A percentile compares a stretch with the other conserved stretches of the same genome.
These are phyloP conservation scores for Euphorbia pulcherrima DNA, from an alignment of 345 rosid genomes.

Conservation along the genomic window DNA sequence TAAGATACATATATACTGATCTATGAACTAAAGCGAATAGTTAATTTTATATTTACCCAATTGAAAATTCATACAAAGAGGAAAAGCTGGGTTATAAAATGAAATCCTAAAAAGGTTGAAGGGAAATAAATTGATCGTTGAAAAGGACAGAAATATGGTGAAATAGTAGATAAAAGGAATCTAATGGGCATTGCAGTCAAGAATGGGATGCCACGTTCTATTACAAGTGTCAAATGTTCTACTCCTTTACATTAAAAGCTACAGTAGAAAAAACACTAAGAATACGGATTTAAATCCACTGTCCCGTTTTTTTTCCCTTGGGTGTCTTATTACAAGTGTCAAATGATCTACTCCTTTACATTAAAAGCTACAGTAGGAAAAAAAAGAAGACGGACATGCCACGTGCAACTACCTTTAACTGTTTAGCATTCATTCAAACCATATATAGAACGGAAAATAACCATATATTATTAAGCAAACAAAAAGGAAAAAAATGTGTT, in stretches of 20 bases:
- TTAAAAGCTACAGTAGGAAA: too few species aligned
- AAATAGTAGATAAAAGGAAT: background rate
- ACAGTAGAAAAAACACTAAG: background rate
- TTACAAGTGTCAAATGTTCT: background rate
- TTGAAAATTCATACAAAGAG: too few species aligned
- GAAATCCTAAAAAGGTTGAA: background rate
- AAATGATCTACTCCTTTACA: too few species aligned
- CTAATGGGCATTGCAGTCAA: background rate
- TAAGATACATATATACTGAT: too few species aligned
- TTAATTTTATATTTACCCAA: too few species aligned
- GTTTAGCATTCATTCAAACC: background rate
- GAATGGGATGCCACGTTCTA: background rate
- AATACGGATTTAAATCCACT: too few species aligned
- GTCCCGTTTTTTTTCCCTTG: too few species aligned
- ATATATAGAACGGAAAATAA: too few species aligned
- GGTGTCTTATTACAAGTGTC: background rate
- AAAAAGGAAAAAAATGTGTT: too few species aligned
- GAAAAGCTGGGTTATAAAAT: background rate
- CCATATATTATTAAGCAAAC: too few species aligned
- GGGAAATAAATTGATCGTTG: background rate
- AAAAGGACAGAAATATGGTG: background rate
- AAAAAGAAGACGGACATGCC: background rate
- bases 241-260: too few species aligned
- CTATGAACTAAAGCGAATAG: too few species aligned
- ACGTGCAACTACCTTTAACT: constrained; percentile 3